phyloP scores from a whole-genome alignment of 768 basidiomycete species.

The Tylopilus felleus region DNA sequence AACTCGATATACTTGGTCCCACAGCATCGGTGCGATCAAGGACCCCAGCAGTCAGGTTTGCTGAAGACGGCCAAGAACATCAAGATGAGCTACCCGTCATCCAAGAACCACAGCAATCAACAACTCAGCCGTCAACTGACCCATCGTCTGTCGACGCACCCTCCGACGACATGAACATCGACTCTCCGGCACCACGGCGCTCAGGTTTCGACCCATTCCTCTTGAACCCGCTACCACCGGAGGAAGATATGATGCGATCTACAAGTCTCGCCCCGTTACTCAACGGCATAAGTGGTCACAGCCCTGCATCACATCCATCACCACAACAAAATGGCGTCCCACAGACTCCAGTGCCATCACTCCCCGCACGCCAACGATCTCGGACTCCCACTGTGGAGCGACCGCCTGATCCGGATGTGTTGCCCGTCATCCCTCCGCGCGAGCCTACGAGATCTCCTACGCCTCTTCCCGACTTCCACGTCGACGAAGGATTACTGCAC shows the following conservation, averaged over 20 bases:
- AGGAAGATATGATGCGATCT: slow-evolving; percentile 23
- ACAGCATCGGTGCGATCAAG: slow-evolving; percentile 31
- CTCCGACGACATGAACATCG: slow-evolving; percentile 37
- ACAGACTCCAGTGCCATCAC: slow-evolving; percentile 9
- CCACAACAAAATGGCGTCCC: slow-evolving; percentile 11
- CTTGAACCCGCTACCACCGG: slow-evolving; percentile 48
- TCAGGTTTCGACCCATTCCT: slow-evolving; percentile 50
- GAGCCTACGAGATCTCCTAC: slow-evolving; percentile 61
- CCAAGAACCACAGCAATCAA: slow-evolving; percentile 5
- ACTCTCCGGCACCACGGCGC: slow-evolving; percentile 31
- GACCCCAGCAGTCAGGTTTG: slow-evolving; percentile 50
- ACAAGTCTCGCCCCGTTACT: slow-evolving; percentile 23
- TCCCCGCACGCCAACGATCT: background rate
- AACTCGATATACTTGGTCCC: slow-evolving; percentile 41
- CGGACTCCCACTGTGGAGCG: slow-evolving; percentile 8
- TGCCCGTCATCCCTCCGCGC: slow-evolving; percentile 23
- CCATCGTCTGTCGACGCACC: background rate
- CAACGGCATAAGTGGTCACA: slow-evolving; percentile 19
- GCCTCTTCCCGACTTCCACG: slow-evolving; percentile 73
- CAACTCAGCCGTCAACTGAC: background rate
- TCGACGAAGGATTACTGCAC: slow-evolving; percentile 50
- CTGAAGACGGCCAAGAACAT: slow-evolving; percentile 27
- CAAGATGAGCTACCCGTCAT: slow-evolving; percentile 15
- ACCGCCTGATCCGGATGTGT: slow-evolving; percentile 12
- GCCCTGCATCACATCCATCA: background rate